Evolutionary conservation across 768 basidiomycete species (phyloP).

Genomic region (Termitomyces bulborhizus): DNA sequence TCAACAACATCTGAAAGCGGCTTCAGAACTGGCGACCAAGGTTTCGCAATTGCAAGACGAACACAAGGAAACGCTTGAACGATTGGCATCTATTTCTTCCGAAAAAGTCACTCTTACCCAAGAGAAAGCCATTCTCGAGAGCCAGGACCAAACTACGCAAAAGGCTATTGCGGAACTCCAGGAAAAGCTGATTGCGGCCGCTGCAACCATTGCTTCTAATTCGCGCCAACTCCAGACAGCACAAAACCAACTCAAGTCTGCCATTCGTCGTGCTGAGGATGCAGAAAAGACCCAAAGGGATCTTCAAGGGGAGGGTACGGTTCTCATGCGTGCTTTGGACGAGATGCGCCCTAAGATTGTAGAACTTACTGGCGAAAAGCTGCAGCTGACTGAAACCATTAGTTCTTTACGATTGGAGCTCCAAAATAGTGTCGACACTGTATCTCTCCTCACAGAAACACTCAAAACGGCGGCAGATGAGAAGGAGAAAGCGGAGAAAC

Average conservation of each 20-base stretch:
- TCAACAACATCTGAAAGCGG: slow-evolving; percentile 32
- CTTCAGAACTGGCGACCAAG: slow-evolving; percentile 41
- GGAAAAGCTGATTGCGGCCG: slow-evolving; percentile 50
- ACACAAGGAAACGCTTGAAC: slow-evolving; percentile 29
- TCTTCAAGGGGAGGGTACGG: slow-evolving; percentile 73
- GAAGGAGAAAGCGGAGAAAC: slow-evolving; percentile 37
- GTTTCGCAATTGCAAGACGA: slow-evolving; percentile 40
- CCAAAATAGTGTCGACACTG: slow-evolving; percentile 48
- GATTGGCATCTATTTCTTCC: slow-evolving; percentile 36
- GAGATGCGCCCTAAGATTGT: slow-evolving; percentile 85
- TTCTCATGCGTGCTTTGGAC: slow-evolving; percentile 72
- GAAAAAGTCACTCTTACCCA: slow-evolving; percentile 43
- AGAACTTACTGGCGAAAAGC: slow-evolving; percentile 66
- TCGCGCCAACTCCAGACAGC: slow-evolving; percentile 51
- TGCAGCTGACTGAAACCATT: slow-evolving; percentile 62
- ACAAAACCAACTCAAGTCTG: slow-evolving; percentile 61
- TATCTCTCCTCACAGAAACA: slow-evolving; percentile 55
- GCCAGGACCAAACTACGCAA: slow-evolving; percentile 39
- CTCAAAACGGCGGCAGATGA: slow-evolving; percentile 50
- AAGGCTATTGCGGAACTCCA: slow-evolving; percentile 46
- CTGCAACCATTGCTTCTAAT: slow-evolving; percentile 45
- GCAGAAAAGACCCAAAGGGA: slow-evolving; percentile 67
- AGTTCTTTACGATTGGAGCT: slow-evolving; percentile 49
- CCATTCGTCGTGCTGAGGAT: slow-evolving; percentile 65
- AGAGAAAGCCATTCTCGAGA: slow-evolving; percentile 45